Conservation (phyloP, 305 asterid species). For the Petunia hybrid region DNA sequence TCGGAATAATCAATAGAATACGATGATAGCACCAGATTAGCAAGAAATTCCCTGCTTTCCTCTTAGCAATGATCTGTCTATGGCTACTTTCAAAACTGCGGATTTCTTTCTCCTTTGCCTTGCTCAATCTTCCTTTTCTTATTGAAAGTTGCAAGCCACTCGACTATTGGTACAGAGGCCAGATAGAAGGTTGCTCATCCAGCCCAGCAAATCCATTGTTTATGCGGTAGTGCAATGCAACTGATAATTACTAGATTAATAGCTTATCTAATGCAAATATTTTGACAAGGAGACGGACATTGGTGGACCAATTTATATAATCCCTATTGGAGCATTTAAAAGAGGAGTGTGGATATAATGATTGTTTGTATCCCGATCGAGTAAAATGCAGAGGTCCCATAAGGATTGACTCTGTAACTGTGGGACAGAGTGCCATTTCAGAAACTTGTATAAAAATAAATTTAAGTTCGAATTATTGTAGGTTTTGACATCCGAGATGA, state of each 20-base stretch:
- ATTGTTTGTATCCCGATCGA: neutral
- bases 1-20: neutral
- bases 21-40: neutral
- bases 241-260: neutral
- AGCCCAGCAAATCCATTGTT: constrained; percentile 9
- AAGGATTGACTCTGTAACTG: neutral
- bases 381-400: too few species aligned
- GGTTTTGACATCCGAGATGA: neutral
- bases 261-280: neutral
- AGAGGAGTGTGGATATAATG: neutral
- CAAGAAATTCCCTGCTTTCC: neutral
- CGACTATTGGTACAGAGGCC: neutral
- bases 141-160: constrained; percentile 35
- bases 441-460: neutral
- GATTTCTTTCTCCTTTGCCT: constrained; percentile 32
- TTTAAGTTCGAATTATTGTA: too few species aligned
- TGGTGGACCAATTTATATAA: too few species aligned
- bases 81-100: too few species aligned
- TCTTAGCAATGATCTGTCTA: too few species aligned
- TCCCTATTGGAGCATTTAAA: too few species aligned
- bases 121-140: constrained; percentile 34
- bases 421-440: neutral
- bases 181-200: constrained; percentile 4
- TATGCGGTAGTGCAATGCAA: constrained; percentile 11
- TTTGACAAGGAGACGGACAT: too few species aligned